phyloP scores from a whole-genome alignment of 345 rosid genomes.

The Brassica carinata region DNA sequence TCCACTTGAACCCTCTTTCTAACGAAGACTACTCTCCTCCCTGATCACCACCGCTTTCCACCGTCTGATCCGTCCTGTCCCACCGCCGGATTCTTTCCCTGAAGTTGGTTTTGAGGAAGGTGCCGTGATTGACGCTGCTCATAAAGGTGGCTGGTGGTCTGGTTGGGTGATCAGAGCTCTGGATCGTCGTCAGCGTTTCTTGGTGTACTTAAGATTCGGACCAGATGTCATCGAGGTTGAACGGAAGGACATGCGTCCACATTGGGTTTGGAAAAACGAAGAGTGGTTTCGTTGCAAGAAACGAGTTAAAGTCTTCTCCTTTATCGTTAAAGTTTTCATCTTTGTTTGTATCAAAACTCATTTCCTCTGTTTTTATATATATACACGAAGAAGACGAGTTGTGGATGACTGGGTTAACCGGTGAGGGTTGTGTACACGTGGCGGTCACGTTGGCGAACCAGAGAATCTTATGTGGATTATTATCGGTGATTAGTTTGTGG shows the following conservation, averaged over 20 bases:
- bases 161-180: conserved; percentile 52
- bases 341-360: neutral
- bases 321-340: neutral
- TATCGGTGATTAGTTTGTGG: conserved; percentile 27
- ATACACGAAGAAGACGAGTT: neutral
- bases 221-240: conserved; percentile 51
- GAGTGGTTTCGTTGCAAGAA: conserved; percentile 29
- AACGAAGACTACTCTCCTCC: neutral
- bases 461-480: conserved; percentile 13
- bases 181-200: conserved; percentile 29
- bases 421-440: conserved; percentile 51
- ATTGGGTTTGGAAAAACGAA: conserved; percentile 49
- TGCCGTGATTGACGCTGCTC: conserved; percentile 48
- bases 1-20: conserved; percentile 7
- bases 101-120: conserved; percentile 37
- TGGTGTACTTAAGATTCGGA: conserved; percentile 49
- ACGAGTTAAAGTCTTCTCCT: conserved; percentile 6
- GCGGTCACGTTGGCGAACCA: conserved; percentile 26
- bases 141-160: conserved; percentile 55
- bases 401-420: conserved; percentile 41
- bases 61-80: conserved; percentile 46
- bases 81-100: conserved; percentile 34
- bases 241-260: conserved; percentile 49
- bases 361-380: conserved; percentile 17
- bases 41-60: neutral